Base-by-base conservation (phyloP, 2,329 filamentous ascomycete species). In the Penicillium expansum region DNA sequence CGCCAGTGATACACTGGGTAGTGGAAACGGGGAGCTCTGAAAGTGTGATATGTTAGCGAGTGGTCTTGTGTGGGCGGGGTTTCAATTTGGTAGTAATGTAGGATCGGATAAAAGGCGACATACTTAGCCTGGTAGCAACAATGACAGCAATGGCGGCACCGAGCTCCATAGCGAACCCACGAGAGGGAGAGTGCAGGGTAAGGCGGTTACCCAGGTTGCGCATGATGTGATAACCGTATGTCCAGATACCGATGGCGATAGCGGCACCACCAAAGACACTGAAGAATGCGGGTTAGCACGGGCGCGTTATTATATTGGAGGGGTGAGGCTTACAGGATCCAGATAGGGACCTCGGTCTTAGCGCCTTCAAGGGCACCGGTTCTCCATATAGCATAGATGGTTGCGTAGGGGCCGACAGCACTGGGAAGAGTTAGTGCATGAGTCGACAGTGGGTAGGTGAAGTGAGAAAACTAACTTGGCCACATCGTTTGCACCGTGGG, bases 401-500 rank as follows among this genome's bases (percentile, higher is more conserved):
- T 45, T 0, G 71, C 70, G 69, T 71, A 77, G 18, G 76, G 74
- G 0, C 75, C 76, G 4, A 78, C 71, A 3, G 75, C 74, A 59
- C 43, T 45, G 13, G 11, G 29, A 3, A 32, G 22, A 9, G 29
- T 45, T 20, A 45, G 29, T 10, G 13, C 18, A 9, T 20, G 27
- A 4, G 11, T 32, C 29, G 13, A 20, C 10, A 3, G 6, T 20
- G 20, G 13, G 27, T 45, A 32, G 27, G 6, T 9, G n/a, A 32
- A 30, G n/a, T 32, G n/a, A 27, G 7, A 32, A 20, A 20, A 20
- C 43, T 45, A 13, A 45, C 43, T 79, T 78, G 29, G 75, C 73
- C 7, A 77, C 74, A 54, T 78, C 76, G 67, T 78, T 78, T 59
- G 73, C 72, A 6, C 76, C 76, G 66, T 79, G 77, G 4, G 76